Evolutionary conservation across 805 yeast species (phyloP).

Genomic region (Candida tallmaniae): DNA sequence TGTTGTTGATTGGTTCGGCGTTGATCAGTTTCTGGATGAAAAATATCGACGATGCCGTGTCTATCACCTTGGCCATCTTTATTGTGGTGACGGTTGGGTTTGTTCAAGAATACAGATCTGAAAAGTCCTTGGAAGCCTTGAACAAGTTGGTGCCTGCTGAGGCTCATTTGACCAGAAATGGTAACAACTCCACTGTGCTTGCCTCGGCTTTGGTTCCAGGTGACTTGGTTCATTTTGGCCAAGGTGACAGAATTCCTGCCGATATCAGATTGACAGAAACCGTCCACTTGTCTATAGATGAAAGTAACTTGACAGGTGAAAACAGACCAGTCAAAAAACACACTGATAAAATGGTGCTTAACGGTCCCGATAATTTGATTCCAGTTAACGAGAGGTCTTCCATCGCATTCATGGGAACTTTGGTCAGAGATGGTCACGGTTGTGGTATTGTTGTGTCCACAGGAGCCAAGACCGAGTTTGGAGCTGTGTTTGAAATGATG

Average conservation of each 20-base stretch:
- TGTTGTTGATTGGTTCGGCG: slow-evolving; percentile 87
- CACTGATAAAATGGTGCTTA: slow-evolving; percentile 24
- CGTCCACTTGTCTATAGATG: slow-evolving; percentile 81
- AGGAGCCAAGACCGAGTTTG: slow-evolving; percentile 86
- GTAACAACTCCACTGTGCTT: slow-evolving; percentile 70
- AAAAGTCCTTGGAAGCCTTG: slow-evolving; percentile 88
- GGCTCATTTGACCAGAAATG: slow-evolving; percentile 84
- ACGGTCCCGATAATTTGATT: slow-evolving; percentile 26
- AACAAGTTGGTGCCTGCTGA: slow-evolving; percentile 95
- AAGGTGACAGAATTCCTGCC: slow-evolving; percentile 97
- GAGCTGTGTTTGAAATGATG: slow-evolving; percentile 94
- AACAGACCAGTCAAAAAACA: slow-evolving; percentile 78
- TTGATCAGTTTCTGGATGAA: slow-evolving; percentile 85
- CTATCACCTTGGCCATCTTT: slow-evolving; percentile 84
- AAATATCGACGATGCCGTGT: slow-evolving; percentile 93
- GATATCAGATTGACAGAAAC: slow-evolving; percentile 80
- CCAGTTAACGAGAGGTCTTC: slow-evolving; percentile 67
- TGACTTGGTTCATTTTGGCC: slow-evolving; percentile 81
- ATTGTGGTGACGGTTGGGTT: slow-evolving; percentile 97
- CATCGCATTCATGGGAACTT: slow-evolving; percentile 95
- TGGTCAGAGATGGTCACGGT: slow-evolving; percentile 95
- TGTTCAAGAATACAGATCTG: slow-evolving; percentile 95
- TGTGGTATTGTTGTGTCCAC: slow-evolving; percentile 90
- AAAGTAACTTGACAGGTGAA: slow-evolving; percentile 94
- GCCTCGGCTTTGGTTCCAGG: slow-evolving; percentile 94